Conservation (phyloP, 2,329 filamentous ascomycete genomes). For the Talaromyces sp. region DNA sequence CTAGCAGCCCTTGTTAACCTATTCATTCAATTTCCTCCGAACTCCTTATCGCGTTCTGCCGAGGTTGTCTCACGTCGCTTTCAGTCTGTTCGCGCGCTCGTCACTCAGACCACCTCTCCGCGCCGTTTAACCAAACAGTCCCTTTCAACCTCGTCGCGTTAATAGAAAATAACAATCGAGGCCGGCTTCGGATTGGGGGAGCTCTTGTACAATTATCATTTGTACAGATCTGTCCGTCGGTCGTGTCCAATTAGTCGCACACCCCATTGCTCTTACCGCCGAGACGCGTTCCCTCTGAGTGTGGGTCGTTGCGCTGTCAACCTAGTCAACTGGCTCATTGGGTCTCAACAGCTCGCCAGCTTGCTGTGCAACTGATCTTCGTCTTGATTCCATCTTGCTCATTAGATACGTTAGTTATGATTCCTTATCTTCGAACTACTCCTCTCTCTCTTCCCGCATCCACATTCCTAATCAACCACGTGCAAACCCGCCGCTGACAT, state of each 20-base stretch:
- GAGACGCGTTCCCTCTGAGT: conserved; percentile 10
- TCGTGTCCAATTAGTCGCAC: conserved; percentile 1
- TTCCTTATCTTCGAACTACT: conserved; percentile 9
- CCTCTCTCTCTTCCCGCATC: conserved; percentile 12
- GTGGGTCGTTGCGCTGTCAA: conserved; percentile 18
- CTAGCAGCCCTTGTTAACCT: neutral
- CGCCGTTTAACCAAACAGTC: conserved; percentile 1
- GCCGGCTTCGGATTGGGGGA: neutral
- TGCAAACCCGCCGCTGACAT: conserved; percentile 18
- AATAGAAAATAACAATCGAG: neutral
- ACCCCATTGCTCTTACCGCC: conserved; percentile 1
- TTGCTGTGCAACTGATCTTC: conserved; percentile 10
- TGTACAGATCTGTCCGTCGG: neutral
- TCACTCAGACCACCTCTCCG: conserved; percentile 12
- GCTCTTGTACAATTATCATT: neutral
- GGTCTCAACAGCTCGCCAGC: conserved; percentile 13
- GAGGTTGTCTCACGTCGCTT: conserved; percentile 3
- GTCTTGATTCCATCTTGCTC: conserved; percentile 8
- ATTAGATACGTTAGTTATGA: conserved; percentile 7
- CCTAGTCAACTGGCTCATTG: conserved; percentile 8
- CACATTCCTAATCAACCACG: conserved; percentile 19
- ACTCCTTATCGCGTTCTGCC: conserved; percentile 1
- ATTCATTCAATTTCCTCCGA: neutral
- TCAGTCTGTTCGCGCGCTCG: conserved; percentile 12
- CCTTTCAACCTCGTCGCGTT: conserved; percentile 7